Conservation (phyloP, 345 rosid genomes). For the Melaleuca quinquenervia region DNA sequence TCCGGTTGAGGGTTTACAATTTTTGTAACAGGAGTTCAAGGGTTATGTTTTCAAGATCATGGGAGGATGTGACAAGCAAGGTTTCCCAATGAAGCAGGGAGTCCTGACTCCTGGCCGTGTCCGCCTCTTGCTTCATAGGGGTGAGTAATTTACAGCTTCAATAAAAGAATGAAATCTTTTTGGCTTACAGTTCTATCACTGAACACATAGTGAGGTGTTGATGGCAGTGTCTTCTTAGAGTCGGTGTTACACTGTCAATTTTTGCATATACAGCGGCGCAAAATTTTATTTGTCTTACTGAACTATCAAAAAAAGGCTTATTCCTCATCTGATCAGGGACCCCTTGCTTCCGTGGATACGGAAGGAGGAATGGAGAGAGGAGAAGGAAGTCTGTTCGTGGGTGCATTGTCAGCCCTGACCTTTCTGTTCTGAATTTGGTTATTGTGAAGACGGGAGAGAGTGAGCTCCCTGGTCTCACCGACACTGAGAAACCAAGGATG, state of each 20-base stretch:
- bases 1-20: background rate
- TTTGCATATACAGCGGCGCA: background rate
- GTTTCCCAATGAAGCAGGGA: slow-evolving; percentile 67
- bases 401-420: slow-evolving; percentile 74
- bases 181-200: background rate
- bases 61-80: slow-evolving; percentile 65
- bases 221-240: background rate
- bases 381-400: slow-evolving; percentile 91
- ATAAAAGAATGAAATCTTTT: background rate
- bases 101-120: slow-evolving; percentile 56
- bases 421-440: slow-evolving; percentile 71
- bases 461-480: slow-evolving; percentile 69
- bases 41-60: slow-evolving; percentile 57
- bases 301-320: background rate
- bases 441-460: slow-evolving; percentile 74
- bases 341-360: slow-evolving; percentile 72
- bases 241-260: background rate
- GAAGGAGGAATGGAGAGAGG: slow-evolving; percentile 66
- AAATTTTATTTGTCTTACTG: background rate
- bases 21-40: slow-evolving; percentile 35
- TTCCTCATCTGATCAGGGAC: slow-evolving; percentile 29
- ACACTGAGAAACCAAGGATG: slow-evolving; percentile 72
- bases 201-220: background rate
- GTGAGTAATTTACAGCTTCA: slow-evolving; percentile 7
- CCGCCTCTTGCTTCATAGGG: slow-evolving; percentile 56